Evolutionary conservation across 1,284 basidiomycete species (phyloP), one percentile per base, ranked within the genome.

Genomic region (Leccinum subrobustum): DNA sequence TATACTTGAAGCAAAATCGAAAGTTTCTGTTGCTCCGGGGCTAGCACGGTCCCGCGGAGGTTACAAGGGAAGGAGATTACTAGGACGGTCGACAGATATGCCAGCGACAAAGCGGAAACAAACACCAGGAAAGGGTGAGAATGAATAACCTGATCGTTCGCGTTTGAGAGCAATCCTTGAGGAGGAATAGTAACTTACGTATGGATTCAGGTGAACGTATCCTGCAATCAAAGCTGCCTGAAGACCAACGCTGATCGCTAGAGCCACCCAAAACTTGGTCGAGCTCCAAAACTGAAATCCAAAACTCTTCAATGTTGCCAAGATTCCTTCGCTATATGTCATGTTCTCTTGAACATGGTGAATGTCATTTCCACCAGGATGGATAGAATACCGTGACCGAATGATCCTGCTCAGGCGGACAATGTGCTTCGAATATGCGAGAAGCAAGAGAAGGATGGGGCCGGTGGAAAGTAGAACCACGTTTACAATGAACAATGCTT

Each of bases 381-480:
- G 59, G 4, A 59, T 54, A 50, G 65, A 65, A 67, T 69, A 57
- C 52, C 63, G 61, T 4, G 60, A 62, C 25, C 67, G 70, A 52
- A 64, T 25, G 6, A 57, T 44, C 57, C 57, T 58, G 25, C 61
- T 58, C 35, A 63, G 33, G 33, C 61, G 62, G 16, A 74, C 42
- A n/a, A 72, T 69, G 25, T 68, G 63, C 16, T 78, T 71, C 51
- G 65, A 68, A 31, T 75, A 71, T 50, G 79, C 65, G 6, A 89
- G 70, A 2, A 82, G 71, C 1, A 81, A 63, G 6, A 87, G 71
- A 29, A 83, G 56, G 52, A 88, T 72, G 0, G 89, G 89, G 0
- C 87, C 88, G 11, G 82, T 71, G 23, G 83, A 73, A n/a, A 92
- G 79, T 18, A 87, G 68, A 6, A 85, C 73, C 33, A 90, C 77